Evolutionary conservation across 495 filamentous ascomycete species (phyloP).

Genomic region (Aspergillus biplanus): DNA sequence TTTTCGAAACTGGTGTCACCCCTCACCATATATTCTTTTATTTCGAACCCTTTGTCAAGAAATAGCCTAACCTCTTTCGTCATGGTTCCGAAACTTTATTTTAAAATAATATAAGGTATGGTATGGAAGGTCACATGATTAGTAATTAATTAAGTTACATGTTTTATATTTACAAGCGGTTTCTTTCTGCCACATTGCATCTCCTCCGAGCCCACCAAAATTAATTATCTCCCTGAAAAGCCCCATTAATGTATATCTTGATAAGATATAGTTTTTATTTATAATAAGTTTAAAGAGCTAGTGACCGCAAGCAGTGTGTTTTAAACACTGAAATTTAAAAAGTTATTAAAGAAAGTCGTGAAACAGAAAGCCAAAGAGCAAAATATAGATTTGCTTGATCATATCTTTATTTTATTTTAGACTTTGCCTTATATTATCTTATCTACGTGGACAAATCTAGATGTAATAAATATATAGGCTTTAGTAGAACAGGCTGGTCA

Average conservation of each 20-base stretch:
- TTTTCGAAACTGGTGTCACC: not conserved
- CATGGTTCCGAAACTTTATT: not conserved
- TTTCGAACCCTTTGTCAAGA: not conserved
- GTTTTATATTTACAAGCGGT: conserved; percentile 4
- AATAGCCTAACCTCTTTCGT: conserved; percentile 2
- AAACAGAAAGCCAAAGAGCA: too few species aligned
- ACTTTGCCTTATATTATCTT: too few species aligned
- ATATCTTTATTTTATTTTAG: too few species aligned
- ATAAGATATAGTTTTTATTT: not conserved
- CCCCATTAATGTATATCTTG: not conserved
- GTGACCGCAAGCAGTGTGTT: not conserved
- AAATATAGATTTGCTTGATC: too few species aligned
- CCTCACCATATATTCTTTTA: not conserved
- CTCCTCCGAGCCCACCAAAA: not conserved
- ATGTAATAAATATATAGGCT: not conserved
- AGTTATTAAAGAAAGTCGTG: too few species aligned
- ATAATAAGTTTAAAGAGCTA: not conserved
- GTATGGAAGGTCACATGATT: not conserved
- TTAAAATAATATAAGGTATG: conserved; percentile 1
- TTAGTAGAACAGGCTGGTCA: not conserved
- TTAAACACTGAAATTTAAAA: not conserved
- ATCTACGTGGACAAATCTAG: too few species aligned
- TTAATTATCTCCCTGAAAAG: not conserved
- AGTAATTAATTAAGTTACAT: not conserved
- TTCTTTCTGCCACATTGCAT: not conserved